Evolutionary conservation across 306 rosid species (phyloP).

Genomic region (Quercus glauca): DNA sequence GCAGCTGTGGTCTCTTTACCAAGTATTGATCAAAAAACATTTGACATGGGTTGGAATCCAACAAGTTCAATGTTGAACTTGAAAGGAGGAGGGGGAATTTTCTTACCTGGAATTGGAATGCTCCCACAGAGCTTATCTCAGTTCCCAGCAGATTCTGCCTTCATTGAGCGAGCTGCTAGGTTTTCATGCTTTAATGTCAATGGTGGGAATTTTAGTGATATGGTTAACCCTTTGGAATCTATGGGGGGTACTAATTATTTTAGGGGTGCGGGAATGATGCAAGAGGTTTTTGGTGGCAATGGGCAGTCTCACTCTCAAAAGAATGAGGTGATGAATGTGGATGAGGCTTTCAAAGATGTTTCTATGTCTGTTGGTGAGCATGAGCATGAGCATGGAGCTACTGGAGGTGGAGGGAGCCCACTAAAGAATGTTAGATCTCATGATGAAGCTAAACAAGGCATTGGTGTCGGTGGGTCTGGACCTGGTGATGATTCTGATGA

Average conservation of each 20-base stretch:
- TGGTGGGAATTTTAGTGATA: conserved; percentile 60
- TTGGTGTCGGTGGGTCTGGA: conserved; percentile 19
- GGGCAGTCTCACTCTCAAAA: conserved; percentile 55
- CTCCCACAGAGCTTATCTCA: conserved; percentile 71
- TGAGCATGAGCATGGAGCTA: conserved; percentile 33
- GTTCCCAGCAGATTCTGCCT: conserved; percentile 82
- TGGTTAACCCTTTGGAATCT: conserved; percentile 59
- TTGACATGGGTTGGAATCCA: conserved; percentile 66
- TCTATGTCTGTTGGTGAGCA: conserved; percentile 23
- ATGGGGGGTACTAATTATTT: conserved; percentile 32
- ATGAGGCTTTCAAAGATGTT: conserved; percentile 52
- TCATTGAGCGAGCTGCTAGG: conserved; percentile 88
- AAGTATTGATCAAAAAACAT: conserved; percentile 47
- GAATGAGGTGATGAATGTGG: conserved; percentile 30
- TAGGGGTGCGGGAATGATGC: conserved; percentile 28
- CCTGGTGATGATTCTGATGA: conserved; percentile 67
- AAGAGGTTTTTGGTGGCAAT: conserved; percentile 46
- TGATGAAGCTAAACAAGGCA: conserved; percentile 57
- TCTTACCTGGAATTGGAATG: conserved; percentile 52
- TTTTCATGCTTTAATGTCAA: conserved; percentile 73
- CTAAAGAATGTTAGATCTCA: conserved; percentile 51
- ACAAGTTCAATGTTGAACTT: conserved; percentile 44
- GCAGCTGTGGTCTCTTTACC: conserved; percentile 26
- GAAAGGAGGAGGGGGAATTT: conserved; percentile 31
- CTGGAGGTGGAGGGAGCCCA: conserved; percentile 58